phyloP scores from a whole-genome alignment of 495 filamentous ascomycete genomes.

The Aspergillus baeticus region DNA sequence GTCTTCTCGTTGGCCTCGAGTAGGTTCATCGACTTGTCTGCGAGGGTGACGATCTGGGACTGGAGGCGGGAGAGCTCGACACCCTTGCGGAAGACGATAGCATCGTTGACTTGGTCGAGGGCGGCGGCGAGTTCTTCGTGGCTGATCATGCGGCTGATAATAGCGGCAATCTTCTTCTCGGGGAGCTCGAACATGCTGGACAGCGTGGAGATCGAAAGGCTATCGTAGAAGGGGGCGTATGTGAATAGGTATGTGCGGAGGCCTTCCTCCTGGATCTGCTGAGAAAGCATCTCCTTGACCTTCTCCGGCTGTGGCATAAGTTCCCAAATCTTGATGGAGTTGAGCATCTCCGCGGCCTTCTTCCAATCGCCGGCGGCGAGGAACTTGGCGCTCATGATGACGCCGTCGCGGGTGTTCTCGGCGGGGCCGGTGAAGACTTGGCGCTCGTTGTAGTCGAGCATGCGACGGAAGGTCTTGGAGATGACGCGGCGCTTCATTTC shows the following conservation, averaged over 20 bases:
- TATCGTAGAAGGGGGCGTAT: slow-evolving; percentile 99
- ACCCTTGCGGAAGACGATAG: slow-evolving; percentile 98
- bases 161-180: slow-evolving; percentile 83
- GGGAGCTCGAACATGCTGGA: slow-evolving; percentile 94
- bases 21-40: slow-evolving; percentile 91
- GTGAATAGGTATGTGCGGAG: slow-evolving; percentile 98
- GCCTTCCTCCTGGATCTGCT: slow-evolving; percentile 98
- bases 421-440: slow-evolving; percentile 98
- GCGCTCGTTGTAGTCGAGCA: slow-evolving; percentile 98
- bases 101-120: slow-evolving; percentile 94
- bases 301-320: slow-evolving; percentile 82
- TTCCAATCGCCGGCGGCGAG: slow-evolving; percentile 98
- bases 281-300: slow-evolving; percentile 94
- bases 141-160: slow-evolving; percentile 99
- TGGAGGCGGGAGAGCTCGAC: slow-evolving; percentile 96
- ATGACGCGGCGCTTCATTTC: slow-evolving; percentile 98
- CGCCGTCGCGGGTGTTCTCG: slow-evolving; percentile 97
- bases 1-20: slow-evolving; percentile 98
- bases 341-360: slow-evolving; percentile 87
- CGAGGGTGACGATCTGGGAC: slow-evolving; percentile 87
- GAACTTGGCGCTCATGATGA: slow-evolving; percentile 97
- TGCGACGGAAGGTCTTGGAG: slow-evolving; percentile 98
- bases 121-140: slow-evolving; percentile 97
- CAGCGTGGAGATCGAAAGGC: slow-evolving; percentile 78
- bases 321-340: slow-evolving; percentile 99